These are phyloP conservation scores for Diaporthe ampelina DNA, from an alignment of 2,329 filamentous ascomycete genomes.

Conservation along the genomic window DNA sequence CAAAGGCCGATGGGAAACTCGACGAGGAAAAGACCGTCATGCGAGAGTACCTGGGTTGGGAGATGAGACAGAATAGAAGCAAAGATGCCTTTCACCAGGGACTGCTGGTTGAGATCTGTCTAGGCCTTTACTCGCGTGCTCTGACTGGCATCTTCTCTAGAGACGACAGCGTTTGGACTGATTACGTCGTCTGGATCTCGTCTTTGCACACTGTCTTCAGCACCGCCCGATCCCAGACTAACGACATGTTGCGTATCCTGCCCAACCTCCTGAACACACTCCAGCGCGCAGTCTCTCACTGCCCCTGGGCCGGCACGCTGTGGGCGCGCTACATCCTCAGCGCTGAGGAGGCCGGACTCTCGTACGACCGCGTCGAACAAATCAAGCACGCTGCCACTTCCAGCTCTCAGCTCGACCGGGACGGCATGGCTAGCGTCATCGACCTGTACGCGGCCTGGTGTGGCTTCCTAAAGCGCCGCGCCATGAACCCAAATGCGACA, in stretches of 20 bases:
- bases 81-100: slow-evolving; percentile 64
- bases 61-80: slow-evolving; percentile 72
- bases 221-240: slow-evolving; percentile 55
- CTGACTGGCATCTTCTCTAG: slow-evolving; percentile 78
- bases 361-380: slow-evolving; percentile 85
- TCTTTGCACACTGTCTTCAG: slow-evolving; percentile 57
- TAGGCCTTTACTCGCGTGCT: slow-evolving; percentile 84
- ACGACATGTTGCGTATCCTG: slow-evolving; percentile 53
- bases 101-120: slow-evolving; percentile 65
- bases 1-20: slow-evolving; percentile 67
- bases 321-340: slow-evolving; percentile 92
- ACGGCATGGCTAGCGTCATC: slow-evolving; percentile 88
- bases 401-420: slow-evolving; percentile 85
- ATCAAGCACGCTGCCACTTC: slow-evolving; percentile 95
- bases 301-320: slow-evolving; percentile 90
- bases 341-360: slow-evolving; percentile 81
- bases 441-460: slow-evolving; percentile 97
- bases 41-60: slow-evolving; percentile 87
- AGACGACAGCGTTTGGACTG: slow-evolving; percentile 84
- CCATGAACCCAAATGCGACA: slow-evolving; percentile 79
- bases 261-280: slow-evolving; percentile 77
- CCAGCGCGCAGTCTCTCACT: slow-evolving; percentile 87
- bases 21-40: slow-evolving; percentile 67
- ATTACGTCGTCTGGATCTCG: slow-evolving; percentile 83
- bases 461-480: slow-evolving; percentile 88